Percentiles rank a stretch among this genome's conserved stretches.
phyloP scores from a whole-genome alignment of 768 basidiomycete genomes.

The Collybia mongolica region DNA sequence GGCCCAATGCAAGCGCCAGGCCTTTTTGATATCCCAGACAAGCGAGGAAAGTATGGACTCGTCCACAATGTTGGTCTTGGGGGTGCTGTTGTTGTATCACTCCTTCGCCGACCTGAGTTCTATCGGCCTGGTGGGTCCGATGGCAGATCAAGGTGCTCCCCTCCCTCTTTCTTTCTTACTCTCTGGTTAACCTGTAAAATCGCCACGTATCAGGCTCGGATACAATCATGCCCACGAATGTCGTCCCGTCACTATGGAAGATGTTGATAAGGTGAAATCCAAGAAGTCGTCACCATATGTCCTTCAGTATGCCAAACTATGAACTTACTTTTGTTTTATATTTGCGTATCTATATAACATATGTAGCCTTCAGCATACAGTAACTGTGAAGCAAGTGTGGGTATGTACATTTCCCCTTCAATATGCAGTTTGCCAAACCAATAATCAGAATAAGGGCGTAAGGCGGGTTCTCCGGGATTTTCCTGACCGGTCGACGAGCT shows the following conservation, averaged over 20 bases:
- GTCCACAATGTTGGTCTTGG: constrained; percentile 86
- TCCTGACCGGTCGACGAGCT: no score
- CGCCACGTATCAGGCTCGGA: constrained; percentile 49
- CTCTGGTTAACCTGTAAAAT: not conserved
- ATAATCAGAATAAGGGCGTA: no score
- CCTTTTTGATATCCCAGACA: constrained; percentile 59
- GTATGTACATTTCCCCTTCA: no score
- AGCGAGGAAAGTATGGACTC: constrained; percentile 75
- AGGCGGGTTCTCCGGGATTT: no score
- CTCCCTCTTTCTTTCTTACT: not conserved
- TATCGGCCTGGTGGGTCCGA: constrained; percentile 65
- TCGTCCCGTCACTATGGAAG: constrained; percentile 55
- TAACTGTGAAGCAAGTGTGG: no score
- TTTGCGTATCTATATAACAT: not conserved
- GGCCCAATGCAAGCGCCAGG: constrained; percentile 82
- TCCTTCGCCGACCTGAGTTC: constrained; percentile 78
- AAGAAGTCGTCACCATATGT: constrained; percentile 54
- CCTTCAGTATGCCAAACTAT: constrained; percentile 47
- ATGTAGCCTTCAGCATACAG: no score
- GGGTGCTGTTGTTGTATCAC: constrained; percentile 74
- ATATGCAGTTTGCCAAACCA: no score
- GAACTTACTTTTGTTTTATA: constrained; percentile 1
- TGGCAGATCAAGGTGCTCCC: constrained; percentile 57
- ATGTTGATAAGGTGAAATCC: constrained; percentile 78
- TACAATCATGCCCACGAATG: constrained; percentile 80